Evolutionary conservation across 2,329 filamentous ascomycete genomes (phyloP).

Genomic region (Beauveria caledonica): DNA sequence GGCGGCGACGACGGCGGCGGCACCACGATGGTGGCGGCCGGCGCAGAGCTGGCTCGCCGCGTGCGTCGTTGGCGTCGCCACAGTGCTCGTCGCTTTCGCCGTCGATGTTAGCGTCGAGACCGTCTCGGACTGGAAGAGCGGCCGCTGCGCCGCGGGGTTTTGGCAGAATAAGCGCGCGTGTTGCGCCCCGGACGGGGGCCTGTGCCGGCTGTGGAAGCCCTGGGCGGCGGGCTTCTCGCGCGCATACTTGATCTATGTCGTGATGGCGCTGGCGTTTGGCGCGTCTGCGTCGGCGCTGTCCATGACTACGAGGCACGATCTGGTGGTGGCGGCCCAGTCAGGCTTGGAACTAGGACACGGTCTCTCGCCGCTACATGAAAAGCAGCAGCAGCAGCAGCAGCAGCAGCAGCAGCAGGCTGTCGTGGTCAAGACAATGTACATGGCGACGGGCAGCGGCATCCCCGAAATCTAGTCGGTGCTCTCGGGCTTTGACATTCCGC

Average conservation of each 20-base stretch:
- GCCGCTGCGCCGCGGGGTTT: constrained; percentile 79
- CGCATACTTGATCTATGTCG: constrained; percentile 20
- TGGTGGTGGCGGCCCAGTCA: constrained; percentile 75
- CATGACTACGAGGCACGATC: constrained; percentile 79
- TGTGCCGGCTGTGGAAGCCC: constrained; percentile 78
- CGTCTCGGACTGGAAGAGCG: constrained; percentile 92
- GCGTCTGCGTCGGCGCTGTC: constrained; percentile 56
- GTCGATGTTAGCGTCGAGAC: constrained; percentile 91
- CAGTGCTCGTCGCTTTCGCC: constrained; percentile 74
- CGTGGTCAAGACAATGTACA: constrained; percentile 45
- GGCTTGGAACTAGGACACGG: constrained; percentile 39
- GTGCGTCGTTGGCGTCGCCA: constrained; percentile 73
- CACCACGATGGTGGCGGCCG: constrained; percentile 33
- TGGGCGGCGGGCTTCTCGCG: constrained; percentile 53
- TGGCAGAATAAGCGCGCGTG: constrained; percentile 89
- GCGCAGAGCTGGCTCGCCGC: constrained; percentile 83
- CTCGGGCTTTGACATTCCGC: constrained; percentile 83
- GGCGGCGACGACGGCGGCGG: too few species aligned
- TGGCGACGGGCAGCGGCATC: constrained; percentile 86
- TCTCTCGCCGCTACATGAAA: too few species aligned
- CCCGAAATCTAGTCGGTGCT: constrained; percentile 95
- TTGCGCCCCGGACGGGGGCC: constrained; percentile 79
- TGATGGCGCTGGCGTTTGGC: constrained; percentile 48
- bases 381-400: too few species aligned
- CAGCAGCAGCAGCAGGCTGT: not conserved